Evolutionary conservation across 805 yeast genomes (phyloP), one percentile per base, ranked within the genome.

Genomic region (Wickerhamiella slavikovae): DNA sequence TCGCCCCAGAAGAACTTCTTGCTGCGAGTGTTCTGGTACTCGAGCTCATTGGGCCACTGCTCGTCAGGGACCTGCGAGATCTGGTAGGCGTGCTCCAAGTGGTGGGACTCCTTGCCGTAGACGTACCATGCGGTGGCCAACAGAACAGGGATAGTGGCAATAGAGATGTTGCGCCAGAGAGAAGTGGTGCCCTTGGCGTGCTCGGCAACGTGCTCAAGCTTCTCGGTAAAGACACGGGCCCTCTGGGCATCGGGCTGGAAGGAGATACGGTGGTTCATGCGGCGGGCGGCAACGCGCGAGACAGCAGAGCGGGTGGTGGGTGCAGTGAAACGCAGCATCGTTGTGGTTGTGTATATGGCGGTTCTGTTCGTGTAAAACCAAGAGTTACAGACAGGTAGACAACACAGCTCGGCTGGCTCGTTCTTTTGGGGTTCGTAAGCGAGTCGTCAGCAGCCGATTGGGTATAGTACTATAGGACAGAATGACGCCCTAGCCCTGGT

Each of bases 1-100:
- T 89, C 85, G 52, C 98, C 98, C 96, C 96, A 89, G 74, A 82
- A 85, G 68, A 68, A 85, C 36, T 76, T 72, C 55, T 70, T 73
- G 51, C 55, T 52, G 70, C 96, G 79, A 45, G 82, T 55, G 67
- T 89, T 89, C 66, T 75, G 83, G 70, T 69, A 89, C 46, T 72
- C 83, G 63, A 78, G 78, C 58, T 76, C 89, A 37, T 55, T 60
- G 49, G 95, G 95, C 82, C 93, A 78, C 52, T 83, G 92, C 44
- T 74, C 85, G 53, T 83, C 95, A 20, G 80, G 54, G 34, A 79
- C 60, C 45, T 62, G 61, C 29, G 55, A 51, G 23, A 41, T 38
- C 47, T 71, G 73, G 42, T 53, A 59, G 47, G 69, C 59, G 66
- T 89, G 98, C 47, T 72, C 66, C 43, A 89, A 82, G 56, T 89